A percentile compares a stretch with the other conserved stretches of the same genome.
These are phyloP conservation scores for Candida schatavii DNA, from an alignment of 805 yeast species.

Conservation along the genomic window DNA sequence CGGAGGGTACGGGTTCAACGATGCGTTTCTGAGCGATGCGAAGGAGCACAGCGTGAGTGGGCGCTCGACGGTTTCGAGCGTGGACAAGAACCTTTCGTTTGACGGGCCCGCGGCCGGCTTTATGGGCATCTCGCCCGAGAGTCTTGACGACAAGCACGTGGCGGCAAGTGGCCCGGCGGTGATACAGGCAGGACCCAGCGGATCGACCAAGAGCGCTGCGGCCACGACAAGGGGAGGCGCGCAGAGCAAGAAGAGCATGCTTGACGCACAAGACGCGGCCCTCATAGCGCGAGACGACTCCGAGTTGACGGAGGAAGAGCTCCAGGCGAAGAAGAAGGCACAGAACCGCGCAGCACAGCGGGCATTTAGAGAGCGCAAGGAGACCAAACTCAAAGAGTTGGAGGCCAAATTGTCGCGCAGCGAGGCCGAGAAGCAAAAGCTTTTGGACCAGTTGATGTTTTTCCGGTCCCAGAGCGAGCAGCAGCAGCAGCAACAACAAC, in stretches of 20 bases:
- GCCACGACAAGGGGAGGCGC: constrained; percentile 7
- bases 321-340: constrained; percentile 61
- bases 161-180: neutral
- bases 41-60: neutral
- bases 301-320: constrained; percentile 37
- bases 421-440: constrained; percentile 50
- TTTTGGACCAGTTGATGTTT: constrained; percentile 48
- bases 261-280: constrained; percentile 36
- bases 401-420: constrained; percentile 56
- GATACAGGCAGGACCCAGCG: neutral
- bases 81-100: neutral
- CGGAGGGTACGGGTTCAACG: neutral
- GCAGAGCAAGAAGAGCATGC: constrained; percentile 21
- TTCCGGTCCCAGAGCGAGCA: constrained; percentile 40
- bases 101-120: neutral
- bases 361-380: constrained; percentile 82
- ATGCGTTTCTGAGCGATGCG: neutral
- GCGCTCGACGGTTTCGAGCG: neutral
- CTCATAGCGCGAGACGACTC: constrained; percentile 37
- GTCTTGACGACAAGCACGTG: neutral
- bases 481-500: constrained; percentile 1
- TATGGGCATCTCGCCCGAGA: neutral
- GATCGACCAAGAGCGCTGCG: neutral
- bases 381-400: constrained; percentile 64
- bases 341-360: constrained; percentile 86